Evolutionary conservation across 2,329 filamentous ascomycete species (phyloP).

Genomic region (Talaromyces rugulosus): DNA sequence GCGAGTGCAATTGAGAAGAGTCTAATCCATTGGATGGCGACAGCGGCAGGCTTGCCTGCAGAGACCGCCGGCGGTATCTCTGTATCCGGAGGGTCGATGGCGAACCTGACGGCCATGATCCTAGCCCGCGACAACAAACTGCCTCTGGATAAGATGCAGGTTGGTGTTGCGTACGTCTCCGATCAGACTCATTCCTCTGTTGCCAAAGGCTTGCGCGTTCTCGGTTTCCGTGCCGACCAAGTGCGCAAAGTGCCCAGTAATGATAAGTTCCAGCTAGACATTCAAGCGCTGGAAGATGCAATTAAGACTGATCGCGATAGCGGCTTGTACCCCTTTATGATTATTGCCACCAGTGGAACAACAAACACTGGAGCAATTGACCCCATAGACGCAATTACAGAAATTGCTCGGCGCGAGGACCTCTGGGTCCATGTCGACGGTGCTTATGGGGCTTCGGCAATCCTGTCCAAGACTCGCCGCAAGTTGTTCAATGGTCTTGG

Average conservation of each 20-base stretch:
- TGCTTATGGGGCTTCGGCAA: slow-evolving; percentile 18
- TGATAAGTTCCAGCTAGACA: slow-evolving; percentile 7
- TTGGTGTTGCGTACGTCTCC: slow-evolving; percentile 15
- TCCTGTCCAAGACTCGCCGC: slow-evolving; percentile 13
- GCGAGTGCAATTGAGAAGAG: slow-evolving; percentile 13
- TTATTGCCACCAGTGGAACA: slow-evolving; percentile 18
- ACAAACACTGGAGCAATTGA: slow-evolving; percentile 20
- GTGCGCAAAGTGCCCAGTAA: slow-evolving; percentile 15
- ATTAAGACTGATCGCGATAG: slow-evolving; percentile 8
- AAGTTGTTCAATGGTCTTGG: slow-evolving; percentile 13
- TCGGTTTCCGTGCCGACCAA: slow-evolving; percentile 15
- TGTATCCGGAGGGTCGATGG: slow-evolving; percentile 20
- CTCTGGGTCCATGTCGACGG: slow-evolving; percentile 24
- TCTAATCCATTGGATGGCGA: slow-evolving; percentile 16
- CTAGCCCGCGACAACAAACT: slow-evolving; percentile 18
- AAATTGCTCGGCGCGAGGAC: slow-evolving; percentile 9
- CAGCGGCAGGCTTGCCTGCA: slow-evolving; percentile 11
- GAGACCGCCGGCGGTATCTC: slow-evolving; percentile 16
- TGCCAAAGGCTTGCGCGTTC: slow-evolving; percentile 13
- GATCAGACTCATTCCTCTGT: slow-evolving; percentile 18
- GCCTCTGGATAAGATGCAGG: not conserved
- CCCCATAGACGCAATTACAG: slow-evolving; percentile 13
- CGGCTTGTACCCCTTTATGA: slow-evolving; percentile 14
- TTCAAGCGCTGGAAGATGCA: not conserved
- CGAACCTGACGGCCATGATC: slow-evolving; percentile 18